Base-by-base conservation (phyloP, 2,329 filamentous ascomycete genomes). In the Penicillium oxalicum region DNA sequence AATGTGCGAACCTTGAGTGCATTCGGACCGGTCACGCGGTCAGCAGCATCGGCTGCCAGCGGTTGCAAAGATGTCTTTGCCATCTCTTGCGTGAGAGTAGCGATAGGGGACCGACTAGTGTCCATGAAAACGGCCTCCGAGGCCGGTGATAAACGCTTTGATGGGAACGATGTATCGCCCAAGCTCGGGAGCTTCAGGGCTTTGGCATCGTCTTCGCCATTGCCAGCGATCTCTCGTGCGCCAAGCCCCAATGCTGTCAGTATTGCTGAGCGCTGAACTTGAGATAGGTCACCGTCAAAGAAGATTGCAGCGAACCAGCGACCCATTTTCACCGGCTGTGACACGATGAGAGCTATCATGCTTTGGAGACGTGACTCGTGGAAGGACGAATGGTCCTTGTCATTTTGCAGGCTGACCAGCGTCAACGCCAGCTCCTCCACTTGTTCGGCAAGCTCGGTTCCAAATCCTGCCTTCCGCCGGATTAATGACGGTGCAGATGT, bases 201-300 rank as follows among this genome's bases (percentile, higher is more conserved):
- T 40, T 67, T 65, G 32, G 74, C 70, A 47, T 79, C 76, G 13
- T 77, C 73, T 43, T 76, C 70, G 13, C 86, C 82, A 55, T 87
- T 82, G 0, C 93, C 91, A 1, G 89, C 88, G 8, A 98, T 70
- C 68, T 97, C 91, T 50, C 91, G 81, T 2, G 88, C 88, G 28
- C 86, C 82, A 0, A 98, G 73, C 0, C 91, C 91, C 4, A 98
- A 73, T 0, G 88, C 84, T 18, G 88, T 85, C 45, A 98, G 82
- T 34, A 97, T 78, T 0, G 87, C 82, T 6, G 86, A 87, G 35
- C 93, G 80, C 65, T 97, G 91, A 0, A 84, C 81, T 34, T 97
- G 74, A 0, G 91, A 95, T 67, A 93, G 91, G 64, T 98, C 93
- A 12, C 91, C 91, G 37, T 89, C 85, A 64, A 96, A 97, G 64